A percentile compares a stretch with the other conserved stretches of the same genome.
These are phyloP conservation scores for Sugiyamaella valdiviana DNA, from an alignment of 805 yeast genomes.

Conservation along the genomic window DNA sequence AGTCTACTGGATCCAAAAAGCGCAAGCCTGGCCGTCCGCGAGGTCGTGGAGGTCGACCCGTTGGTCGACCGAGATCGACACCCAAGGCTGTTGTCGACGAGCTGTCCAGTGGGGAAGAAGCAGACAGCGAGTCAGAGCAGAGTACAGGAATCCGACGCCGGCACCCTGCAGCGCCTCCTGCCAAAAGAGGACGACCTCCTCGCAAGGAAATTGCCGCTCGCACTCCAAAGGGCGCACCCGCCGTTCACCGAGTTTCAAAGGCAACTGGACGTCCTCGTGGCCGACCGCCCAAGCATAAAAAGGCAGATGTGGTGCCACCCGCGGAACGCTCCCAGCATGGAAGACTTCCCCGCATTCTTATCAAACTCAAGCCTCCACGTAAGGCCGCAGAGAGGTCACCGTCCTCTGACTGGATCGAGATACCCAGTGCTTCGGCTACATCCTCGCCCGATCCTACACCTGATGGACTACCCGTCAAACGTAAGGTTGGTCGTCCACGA, in stretches of 20 bases:
- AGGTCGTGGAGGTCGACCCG: background rate
- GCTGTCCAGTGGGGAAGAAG: background rate
- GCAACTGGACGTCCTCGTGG: conserved; percentile 6
- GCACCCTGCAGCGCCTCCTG: too few relatives aligned
- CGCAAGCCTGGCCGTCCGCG: background rate
- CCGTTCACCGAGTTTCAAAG: background rate
- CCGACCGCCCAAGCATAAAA: background rate
- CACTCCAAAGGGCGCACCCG: conserved; percentile 4
- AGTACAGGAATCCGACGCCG: too few relatives aligned
- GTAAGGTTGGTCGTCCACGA: background rate
- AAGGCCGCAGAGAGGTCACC: background rate
- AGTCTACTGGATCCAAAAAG: background rate
- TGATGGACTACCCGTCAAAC: background rate
- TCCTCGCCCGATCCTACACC: background rate
- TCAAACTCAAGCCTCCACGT: background rate
- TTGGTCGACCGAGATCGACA: background rate
- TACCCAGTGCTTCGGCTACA: background rate
- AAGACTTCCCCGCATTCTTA: background rate
- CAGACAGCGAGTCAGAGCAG: background rate
- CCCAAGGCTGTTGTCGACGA: background rate
- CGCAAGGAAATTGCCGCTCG: too few relatives aligned
- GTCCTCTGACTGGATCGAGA: background rate
- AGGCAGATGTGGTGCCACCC: background rate
- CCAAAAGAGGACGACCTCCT: too few relatives aligned
- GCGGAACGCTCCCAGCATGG: background rate